Evolutionary conservation across 2,329 filamentous ascomycete genomes (phyloP), one percentile per base, ranked within the genome.

Genomic region (Xylariaceae sp.): DNA sequence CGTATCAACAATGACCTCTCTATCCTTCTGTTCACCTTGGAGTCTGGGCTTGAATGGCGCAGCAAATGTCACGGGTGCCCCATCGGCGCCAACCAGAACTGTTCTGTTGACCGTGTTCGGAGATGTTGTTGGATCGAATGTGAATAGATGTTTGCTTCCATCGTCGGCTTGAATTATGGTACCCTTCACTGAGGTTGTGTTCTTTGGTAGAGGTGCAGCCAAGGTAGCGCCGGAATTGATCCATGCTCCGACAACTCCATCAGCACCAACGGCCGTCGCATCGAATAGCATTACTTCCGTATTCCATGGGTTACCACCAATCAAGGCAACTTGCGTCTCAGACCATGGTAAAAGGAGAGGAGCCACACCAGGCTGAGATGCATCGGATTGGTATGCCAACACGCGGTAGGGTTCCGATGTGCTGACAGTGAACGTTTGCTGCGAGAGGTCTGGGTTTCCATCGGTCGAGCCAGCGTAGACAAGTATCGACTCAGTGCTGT

Each of bases 311-410:
- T 81, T 82, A 13, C 92, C 92, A 56, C 92, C 92, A 42, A 96
- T 75, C 78, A 96, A 81, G 45, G 88, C 81, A 4, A 86, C 88
- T 67, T 89, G 81, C 49, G 82, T 82, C 53, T 85, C 80, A 51
- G 88, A 87, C 88, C 88, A 96, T 7, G 81, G 80, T 62, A 94
- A 76, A 8, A 97, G 77, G 57, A 92, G 82, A 0, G 93, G 92
- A 30, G 82, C 80, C 34, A 84, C 76, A 1, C 85, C 81, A 0
- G 89, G 83, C 0, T 87, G 84, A 1, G 86, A 84, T 11, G 74
- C 74, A 7, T 79, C 72, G 6, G 85, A 83, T 55, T 79, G 77
- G 69, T 80, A 85, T 0, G 88, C 80, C 8, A 77, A 69, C 3
- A 92, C 82, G 3, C 67, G 72, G 71, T 88, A 89, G 0, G 91